Evolutionary conservation across 805 yeast genomes (phyloP).

Genomic region (Metschnikowia proteae): DNA sequence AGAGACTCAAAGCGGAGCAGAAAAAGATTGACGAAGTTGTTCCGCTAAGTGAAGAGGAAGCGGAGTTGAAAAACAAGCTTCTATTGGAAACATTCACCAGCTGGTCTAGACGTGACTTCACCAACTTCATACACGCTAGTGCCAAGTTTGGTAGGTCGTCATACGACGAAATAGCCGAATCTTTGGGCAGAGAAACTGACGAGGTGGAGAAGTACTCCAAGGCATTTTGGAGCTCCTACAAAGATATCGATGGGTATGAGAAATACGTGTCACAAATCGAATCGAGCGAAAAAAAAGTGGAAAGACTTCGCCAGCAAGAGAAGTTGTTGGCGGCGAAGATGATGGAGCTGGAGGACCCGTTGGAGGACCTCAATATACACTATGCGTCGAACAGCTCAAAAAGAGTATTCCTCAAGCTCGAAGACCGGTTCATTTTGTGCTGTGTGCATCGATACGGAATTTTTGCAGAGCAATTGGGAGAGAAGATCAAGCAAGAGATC

Average conservation of each 20-base stretch:
- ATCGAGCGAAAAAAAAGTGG: conserved; percentile 64
- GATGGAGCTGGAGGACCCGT: conserved; percentile 51
- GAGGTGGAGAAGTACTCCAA: conserved; percentile 59
- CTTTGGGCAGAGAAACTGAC: conserved; percentile 53
- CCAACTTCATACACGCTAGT: conserved; percentile 64
- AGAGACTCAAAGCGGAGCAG: conserved; percentile 46
- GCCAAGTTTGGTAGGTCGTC: conserved; percentile 62
- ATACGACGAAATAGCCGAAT: conserved; percentile 46
- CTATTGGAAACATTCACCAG: conserved; percentile 56
- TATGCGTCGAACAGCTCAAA: conserved; percentile 85
- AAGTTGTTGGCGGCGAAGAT: conserved; percentile 51
- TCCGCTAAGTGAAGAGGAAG: conserved; percentile 64
- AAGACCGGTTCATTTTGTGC: conserved; percentile 63
- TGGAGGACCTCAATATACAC: conserved; percentile 59
- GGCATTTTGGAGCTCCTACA: conserved; percentile 60
- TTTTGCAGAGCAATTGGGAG: conserved; percentile 54
- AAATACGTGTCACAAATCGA: conserved; percentile 71
- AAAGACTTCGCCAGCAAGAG: conserved; percentile 53
- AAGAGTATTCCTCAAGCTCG: conserved; percentile 62
- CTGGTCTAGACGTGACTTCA: conserved; percentile 76
- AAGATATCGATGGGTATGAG: conserved; percentile 64
- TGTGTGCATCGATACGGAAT: conserved; percentile 66
- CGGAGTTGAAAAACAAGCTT: conserved; percentile 46
- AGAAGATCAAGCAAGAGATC: conserved; percentile 64
- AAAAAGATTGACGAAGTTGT: conserved; percentile 50